These are phyloP conservation scores for Boletus huronensis DNA, from an alignment of 768 basidiomycete species.

Conservation along the genomic window DNA sequence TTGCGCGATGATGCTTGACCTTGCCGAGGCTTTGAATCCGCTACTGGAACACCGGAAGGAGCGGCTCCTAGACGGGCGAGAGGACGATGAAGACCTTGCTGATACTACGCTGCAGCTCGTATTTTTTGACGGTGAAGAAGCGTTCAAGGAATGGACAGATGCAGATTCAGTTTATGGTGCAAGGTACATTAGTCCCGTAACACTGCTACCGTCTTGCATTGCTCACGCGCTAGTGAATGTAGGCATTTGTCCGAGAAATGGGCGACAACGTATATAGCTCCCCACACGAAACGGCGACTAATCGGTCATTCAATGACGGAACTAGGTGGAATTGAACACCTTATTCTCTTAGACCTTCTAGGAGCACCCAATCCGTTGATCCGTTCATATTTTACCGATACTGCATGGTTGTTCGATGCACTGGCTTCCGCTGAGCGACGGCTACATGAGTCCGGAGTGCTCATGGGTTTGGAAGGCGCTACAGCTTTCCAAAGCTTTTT, in stretches of 20 bases:
- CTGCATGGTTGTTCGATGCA: conserved; percentile 89
- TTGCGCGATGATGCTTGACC: conserved; percentile 90
- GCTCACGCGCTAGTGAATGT: conserved; percentile 1
- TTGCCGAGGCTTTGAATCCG: conserved; percentile 79
- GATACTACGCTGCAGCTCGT: conserved; percentile 88
- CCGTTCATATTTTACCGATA: conserved; percentile 79
- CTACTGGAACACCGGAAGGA: conserved; percentile 60
- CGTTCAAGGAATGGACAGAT: conserved; percentile 84
- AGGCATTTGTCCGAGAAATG: conserved; percentile 91
- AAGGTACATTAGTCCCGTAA: conserved; percentile 44
- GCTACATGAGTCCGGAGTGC: conserved; percentile 61
- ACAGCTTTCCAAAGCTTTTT: conserved; percentile 65
- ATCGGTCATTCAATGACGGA: conserved; percentile 54
- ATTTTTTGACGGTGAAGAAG: conserved; percentile 98
- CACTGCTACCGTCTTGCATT: neutral
- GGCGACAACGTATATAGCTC: conserved; percentile 62
- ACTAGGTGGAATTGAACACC: conserved; percentile 78
- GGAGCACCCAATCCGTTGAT: conserved; percentile 75
- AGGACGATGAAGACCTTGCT: conserved; percentile 72
- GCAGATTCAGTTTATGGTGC: conserved; percentile 95
- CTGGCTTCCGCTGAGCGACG: conserved; percentile 69
- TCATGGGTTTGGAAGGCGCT: conserved; percentile 45
- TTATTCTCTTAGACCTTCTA: conserved; percentile 90
- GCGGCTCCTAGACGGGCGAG: conserved; percentile 50
- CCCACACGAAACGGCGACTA: conserved; percentile 58